These are phyloP conservation scores for Candida glucosophila DNA, from an alignment of 1,139 yeast genomes.

Conservation along the genomic window DNA sequence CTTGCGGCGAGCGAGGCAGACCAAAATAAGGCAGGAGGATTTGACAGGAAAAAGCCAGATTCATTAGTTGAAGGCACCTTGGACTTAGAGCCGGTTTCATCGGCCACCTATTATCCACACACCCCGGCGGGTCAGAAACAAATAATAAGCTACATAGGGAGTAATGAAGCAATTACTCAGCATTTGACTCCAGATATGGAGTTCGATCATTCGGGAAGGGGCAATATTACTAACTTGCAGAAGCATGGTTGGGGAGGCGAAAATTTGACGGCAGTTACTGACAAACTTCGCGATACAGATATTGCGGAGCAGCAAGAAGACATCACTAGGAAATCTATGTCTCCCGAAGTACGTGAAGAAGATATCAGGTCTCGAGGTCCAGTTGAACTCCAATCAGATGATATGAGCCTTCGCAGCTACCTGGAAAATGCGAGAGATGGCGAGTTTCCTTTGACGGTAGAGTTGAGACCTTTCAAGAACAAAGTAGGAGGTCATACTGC, in stretches of 20 bases:
- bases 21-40: too few species aligned
- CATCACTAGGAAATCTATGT: not conserved
- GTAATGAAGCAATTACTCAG: constrained; percentile 12
- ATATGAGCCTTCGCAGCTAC: too few species aligned
- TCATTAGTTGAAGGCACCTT: constrained; percentile 4
- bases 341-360: constrained; percentile 1
- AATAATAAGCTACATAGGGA: too few species aligned
- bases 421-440: constrained; percentile 1
- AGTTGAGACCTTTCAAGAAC: constrained; percentile 77
- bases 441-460: constrained; percentile 63
- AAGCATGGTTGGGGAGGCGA: constrained; percentile 1
- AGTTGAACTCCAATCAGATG: too few species aligned
- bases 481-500: constrained; percentile 99
- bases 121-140: constrained; percentile 13
- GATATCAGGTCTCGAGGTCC: too few species aligned
- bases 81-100: constrained; percentile 22
- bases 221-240: too few species aligned
- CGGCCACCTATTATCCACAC: constrained; percentile 27
- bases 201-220: constrained; percentile 23
- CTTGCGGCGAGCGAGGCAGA: not conserved
- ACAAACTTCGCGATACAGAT: too few species aligned
- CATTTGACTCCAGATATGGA: constrained; percentile 32
- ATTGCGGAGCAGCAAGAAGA: too few species aligned
- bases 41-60: constrained; percentile 3
- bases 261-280: too few species aligned